Conservation (phyloP, 2,329 filamentous ascomycete species). For the Neurospora crassa region DNA sequence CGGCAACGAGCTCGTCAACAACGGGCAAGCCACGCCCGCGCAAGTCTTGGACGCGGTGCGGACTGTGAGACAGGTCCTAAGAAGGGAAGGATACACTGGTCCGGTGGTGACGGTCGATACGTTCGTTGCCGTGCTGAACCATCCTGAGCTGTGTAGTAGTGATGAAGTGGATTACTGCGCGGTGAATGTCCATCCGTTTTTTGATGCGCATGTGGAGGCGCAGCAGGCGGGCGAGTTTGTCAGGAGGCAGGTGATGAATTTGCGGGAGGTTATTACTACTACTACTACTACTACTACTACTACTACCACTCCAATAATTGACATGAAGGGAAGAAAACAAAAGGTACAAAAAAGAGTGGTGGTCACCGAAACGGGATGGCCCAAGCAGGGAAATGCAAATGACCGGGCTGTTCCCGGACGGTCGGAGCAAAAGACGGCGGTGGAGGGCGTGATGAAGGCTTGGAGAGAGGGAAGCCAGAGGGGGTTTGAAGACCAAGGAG, state of each 20-base stretch:
- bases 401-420: conserved; percentile 57
- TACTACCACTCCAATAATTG: no score
- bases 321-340: background rate
- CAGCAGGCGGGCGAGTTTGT: conserved; percentile 59
- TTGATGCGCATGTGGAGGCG: conserved; percentile 54
- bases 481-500: conserved; percentile 29
- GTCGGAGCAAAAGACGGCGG: conserved; percentile 56
- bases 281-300: no score
- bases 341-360: conserved; percentile 46
- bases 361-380: conserved; percentile 82
- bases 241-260: conserved; percentile 38
- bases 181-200: conserved; percentile 78
- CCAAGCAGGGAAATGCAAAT: conserved; percentile 57
- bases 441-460: conserved; percentile 51
- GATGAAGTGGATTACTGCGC: conserved; percentile 62
- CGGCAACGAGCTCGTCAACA: conserved; percentile 74
- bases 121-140: conserved; percentile 53
- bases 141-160: conserved; percentile 60
- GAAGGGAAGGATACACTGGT: conserved; percentile 56
- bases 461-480: conserved; percentile 39
- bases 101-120: conserved; percentile 76
- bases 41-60: conserved; percentile 50
- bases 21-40: conserved; percentile 39
- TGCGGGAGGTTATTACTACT: conserved; percentile 29
- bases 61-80: conserved; percentile 47